Percentiles rank a stretch among this genome's conserved stretches.
Evolutionary conservation across 2,329 filamentous ascomycete genomes (phyloP).

Genomic region (Byssoonygena ceratinophila): DNA sequence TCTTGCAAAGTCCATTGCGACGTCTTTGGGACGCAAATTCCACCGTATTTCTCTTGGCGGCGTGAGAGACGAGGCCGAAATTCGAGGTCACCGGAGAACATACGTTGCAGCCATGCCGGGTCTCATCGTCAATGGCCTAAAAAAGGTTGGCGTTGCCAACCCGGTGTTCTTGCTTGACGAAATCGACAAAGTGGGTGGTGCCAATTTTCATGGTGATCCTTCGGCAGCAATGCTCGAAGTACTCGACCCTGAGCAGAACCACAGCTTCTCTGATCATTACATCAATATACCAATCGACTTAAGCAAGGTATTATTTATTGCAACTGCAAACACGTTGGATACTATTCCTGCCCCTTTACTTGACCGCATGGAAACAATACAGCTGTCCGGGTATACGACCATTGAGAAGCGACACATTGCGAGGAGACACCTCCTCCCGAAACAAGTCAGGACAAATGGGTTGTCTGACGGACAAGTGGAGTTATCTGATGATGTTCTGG

Average conservation of each 20-base stretch:
- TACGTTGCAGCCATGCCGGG: slow-evolving; percentile 99
- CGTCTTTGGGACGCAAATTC: slow-evolving; percentile 86
- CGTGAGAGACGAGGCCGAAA: slow-evolving; percentile 92
- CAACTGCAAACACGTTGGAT: slow-evolving; percentile 87
- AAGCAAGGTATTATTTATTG: slow-evolving; percentile 94
- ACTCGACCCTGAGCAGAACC: slow-evolving; percentile 91
- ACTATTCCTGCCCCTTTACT: slow-evolving; percentile 89
- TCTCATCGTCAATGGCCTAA: slow-evolving; percentile 80
- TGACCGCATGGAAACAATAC: slow-evolving; percentile 94
- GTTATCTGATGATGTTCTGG: slow-evolving; percentile 72
- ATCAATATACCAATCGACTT: slow-evolving; percentile 91
- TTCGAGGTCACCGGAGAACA: slow-evolving; percentile 83
- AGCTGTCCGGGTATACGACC: slow-evolving; percentile 88
- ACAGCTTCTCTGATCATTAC: slow-evolving; percentile 91
- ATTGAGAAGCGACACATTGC: slow-evolving; percentile 96
- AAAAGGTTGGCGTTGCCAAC: slow-evolving; percentile 91
- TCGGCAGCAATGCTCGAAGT: slow-evolving; percentile 97
- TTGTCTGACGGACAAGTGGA: slow-evolving; percentile 63
- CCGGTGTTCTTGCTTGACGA: slow-evolving; percentile 93
- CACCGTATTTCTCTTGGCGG: slow-evolving; percentile 94
- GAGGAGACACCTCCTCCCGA: slow-evolving; percentile 83
- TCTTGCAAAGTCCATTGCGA: slow-evolving; percentile 82
- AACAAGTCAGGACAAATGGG: slow-evolving; percentile 86
- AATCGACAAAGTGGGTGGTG: slow-evolving; percentile 89
- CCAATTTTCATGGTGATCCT: slow-evolving; percentile 89